Conservation (phyloP, 2,329 filamentous ascomycete species). For the Pleomassaria siparia region DNA sequence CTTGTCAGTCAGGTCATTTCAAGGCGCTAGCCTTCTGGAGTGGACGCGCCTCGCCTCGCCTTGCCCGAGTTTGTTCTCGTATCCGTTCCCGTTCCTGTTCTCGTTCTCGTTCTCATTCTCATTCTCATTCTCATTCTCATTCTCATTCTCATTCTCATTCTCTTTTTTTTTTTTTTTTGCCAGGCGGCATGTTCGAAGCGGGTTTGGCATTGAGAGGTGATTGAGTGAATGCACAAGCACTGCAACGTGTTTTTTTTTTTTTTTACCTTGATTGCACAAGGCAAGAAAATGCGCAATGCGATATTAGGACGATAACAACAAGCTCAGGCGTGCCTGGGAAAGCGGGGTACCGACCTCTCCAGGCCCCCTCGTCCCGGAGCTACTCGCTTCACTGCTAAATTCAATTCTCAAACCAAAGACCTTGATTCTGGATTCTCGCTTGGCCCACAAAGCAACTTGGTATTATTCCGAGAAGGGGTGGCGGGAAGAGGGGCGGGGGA, state of each 20-base stretch:
- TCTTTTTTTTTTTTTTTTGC: no score
- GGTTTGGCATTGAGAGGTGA: not conserved
- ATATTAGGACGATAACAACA: constrained; percentile 4
- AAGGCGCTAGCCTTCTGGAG: not conserved
- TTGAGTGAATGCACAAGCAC: not conserved
- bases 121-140: no score
- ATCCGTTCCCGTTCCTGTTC: no score
- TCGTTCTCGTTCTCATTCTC: no score
- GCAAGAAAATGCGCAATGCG: no score
- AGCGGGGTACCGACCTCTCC: constrained; percentile 11
- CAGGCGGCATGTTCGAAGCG: not conserved
- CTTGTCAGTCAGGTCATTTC: not conserved
- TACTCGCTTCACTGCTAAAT: constrained; percentile 22
- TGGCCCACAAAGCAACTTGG: not conserved
- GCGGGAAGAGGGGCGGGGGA: no score
- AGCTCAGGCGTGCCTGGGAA: constrained; percentile 12
- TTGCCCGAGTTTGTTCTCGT: not conserved
- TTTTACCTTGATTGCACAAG: no score
- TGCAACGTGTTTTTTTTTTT: no score
- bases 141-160: no score
- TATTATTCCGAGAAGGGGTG: not conserved
- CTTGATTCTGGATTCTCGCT: constrained; percentile 3
- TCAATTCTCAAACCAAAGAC: constrained; percentile 4
- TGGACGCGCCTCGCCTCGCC: not conserved
- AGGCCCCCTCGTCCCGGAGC: no score